Conservation (phyloP, 257 asterid genomes). For the Avicennia marina region DNA sequence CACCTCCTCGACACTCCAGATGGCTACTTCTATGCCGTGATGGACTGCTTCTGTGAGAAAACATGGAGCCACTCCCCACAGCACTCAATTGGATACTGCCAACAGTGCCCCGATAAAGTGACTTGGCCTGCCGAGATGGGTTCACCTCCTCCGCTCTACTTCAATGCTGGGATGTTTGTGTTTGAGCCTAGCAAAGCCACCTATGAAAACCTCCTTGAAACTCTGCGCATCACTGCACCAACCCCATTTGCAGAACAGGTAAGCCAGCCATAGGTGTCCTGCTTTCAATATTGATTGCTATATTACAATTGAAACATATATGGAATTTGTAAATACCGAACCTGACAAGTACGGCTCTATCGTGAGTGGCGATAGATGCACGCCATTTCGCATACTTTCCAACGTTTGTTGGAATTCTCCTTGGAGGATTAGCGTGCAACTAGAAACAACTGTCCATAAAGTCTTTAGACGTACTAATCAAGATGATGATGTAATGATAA, state of each 20-base stretch:
- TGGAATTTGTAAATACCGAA: too few relatives aligned
- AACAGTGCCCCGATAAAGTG: slow-evolving; percentile 37
- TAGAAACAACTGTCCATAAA: too few relatives aligned
- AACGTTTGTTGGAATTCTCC: too few relatives aligned
- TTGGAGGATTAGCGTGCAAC: too few relatives aligned
- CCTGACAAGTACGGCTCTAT: too few relatives aligned
- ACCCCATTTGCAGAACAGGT: slow-evolving; percentile 32
- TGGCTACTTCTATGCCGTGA: slow-evolving; percentile 42
- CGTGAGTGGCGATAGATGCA: too few relatives aligned
- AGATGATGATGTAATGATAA: too few relatives aligned
- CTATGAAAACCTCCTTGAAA: slow-evolving; percentile 26
- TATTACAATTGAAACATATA: too few relatives aligned
- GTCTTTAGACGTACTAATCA: too few relatives aligned
- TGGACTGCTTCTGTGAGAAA: slow-evolving; percentile 46
- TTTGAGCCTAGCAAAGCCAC: slow-evolving; percentile 34
- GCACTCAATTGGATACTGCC: slow-evolving; percentile 37
- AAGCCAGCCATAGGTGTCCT: too few relatives aligned
- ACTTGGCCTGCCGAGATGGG: slow-evolving; percentile 41
- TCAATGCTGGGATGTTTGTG: slow-evolving; percentile 45
- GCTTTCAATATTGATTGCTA: too few relatives aligned
- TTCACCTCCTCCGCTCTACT: slow-evolving; percentile 32
- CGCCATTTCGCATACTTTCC: too few relatives aligned
- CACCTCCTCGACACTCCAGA: slow-evolving; percentile 30
- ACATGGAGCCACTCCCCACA: slow-evolving; percentile 39
- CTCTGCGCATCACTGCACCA: slow-evolving; percentile 28